These are phyloP conservation scores for Deakozyma indianensis DNA, from an alignment of 805 yeast species.

Conservation along the genomic window DNA sequence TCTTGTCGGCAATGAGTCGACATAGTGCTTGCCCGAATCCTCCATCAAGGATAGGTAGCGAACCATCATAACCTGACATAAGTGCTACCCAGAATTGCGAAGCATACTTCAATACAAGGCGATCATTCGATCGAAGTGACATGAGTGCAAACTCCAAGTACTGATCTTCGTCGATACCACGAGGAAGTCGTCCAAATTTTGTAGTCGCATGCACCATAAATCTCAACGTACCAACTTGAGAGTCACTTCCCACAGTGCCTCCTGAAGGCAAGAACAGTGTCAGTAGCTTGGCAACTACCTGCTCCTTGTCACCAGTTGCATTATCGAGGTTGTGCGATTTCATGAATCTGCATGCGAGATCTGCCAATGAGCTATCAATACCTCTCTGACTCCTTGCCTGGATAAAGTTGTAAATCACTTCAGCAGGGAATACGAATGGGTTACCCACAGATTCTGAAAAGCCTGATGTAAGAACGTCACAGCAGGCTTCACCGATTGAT, in stretches of 20 bases:
- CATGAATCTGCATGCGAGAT: slow-evolving; percentile 17
- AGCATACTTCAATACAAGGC: slow-evolving; percentile 38
- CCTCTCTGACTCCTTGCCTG: slow-evolving; percentile 18
- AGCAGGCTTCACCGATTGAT: slow-evolving; percentile 45
- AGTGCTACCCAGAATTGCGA: slow-evolving; percentile 42
- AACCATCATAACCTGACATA: slow-evolving; percentile 13
- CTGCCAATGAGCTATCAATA: slow-evolving; percentile 14
- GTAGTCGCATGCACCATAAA: slow-evolving; percentile 12
- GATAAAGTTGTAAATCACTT: slow-evolving; percentile 28
- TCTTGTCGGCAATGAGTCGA: slow-evolving; percentile 23
- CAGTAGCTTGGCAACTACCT: neutral
- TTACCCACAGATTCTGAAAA: slow-evolving; percentile 48
- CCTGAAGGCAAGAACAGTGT: slow-evolving; percentile 2
- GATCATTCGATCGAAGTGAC: slow-evolving; percentile 34
- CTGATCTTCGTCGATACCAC: slow-evolving; percentile 2
- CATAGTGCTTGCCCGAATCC: slow-evolving; percentile 13
- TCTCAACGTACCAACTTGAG: slow-evolving; percentile 15
- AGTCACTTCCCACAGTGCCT: slow-evolving; percentile 12
- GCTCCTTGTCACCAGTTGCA: slow-evolving; percentile 1
- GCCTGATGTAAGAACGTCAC: slow-evolving; percentile 50
- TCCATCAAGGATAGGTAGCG: neutral
- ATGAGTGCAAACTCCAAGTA: slow-evolving; percentile 24
- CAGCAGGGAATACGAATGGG: slow-evolving; percentile 43
- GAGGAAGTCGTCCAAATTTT: slow-evolving; percentile 8
- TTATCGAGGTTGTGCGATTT: slow-evolving; percentile 6